Evolutionary conservation across 2,329 filamentous ascomycete genomes (phyloP).

Genomic region (Sphaerulina musiva): DNA sequence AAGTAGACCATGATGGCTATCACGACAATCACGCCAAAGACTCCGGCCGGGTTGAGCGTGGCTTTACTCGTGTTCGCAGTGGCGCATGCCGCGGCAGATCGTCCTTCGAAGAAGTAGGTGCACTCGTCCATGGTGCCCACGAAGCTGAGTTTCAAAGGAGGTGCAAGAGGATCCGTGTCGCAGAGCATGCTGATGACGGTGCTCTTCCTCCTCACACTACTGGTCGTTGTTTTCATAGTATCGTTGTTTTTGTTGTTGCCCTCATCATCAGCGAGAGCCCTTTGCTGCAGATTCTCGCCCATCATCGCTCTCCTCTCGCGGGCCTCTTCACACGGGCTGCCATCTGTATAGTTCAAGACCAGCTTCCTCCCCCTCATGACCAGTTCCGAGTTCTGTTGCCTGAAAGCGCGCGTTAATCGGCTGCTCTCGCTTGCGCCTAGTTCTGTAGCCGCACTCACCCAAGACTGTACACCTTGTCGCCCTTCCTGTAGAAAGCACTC

Average conservation of each 20-base stretch:
- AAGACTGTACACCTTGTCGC: slow-evolving; percentile 64
- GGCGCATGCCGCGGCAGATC: slow-evolving; percentile 77
- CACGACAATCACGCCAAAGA: slow-evolving; percentile 80
- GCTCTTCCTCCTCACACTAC: slow-evolving; percentile 58
- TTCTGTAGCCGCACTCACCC: slow-evolving; percentile 49
- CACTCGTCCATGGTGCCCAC: slow-evolving; percentile 79
- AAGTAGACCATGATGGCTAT: slow-evolving; percentile 81
- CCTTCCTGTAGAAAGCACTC: slow-evolving; percentile 66
- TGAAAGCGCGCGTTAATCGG: slow-evolving; percentile 25
- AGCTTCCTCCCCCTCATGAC: slow-evolving; percentile 61
- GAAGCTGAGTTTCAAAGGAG: slow-evolving; percentile 68
- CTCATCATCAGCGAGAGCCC: slow-evolving; percentile 38
- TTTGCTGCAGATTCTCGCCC: slow-evolving; percentile 21
- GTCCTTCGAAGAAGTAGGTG: slow-evolving; percentile 90
- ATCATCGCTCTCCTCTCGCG: slow-evolving; percentile 28
- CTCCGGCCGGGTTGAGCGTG: slow-evolving; percentile 59
- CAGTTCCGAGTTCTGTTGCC: slow-evolving; percentile 49
- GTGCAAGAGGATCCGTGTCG: slow-evolving; percentile 68
- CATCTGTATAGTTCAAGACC: slow-evolving; percentile 47
- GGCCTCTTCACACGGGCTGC: slow-evolving; percentile 41
- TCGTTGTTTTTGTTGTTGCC: slow-evolving; percentile 33
- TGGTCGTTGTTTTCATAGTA: slow-evolving; percentile 22
- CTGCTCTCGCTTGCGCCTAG: too few relatives aligned
- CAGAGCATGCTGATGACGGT: slow-evolving; percentile 90
- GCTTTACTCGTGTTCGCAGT: slow-evolving; percentile 55